phyloP scores from a whole-genome alignment of 1,284 basidiomycete genomes.

The Cutaneotrichosporon cyanovorans region DNA sequence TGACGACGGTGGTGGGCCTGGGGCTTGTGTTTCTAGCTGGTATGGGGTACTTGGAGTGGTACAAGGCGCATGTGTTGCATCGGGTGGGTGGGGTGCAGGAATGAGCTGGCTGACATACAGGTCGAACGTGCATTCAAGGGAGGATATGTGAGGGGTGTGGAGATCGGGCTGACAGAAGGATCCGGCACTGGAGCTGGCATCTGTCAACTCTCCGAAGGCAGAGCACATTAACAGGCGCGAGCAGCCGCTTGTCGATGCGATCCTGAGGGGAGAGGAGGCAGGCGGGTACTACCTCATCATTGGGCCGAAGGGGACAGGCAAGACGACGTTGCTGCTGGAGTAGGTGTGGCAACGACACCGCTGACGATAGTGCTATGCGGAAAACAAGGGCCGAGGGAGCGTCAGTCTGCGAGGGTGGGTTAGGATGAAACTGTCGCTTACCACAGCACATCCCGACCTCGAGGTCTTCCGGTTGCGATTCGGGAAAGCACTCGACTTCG shows the following conservation, averaged over 20 bases:
- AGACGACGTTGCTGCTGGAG: constrained; percentile 73
- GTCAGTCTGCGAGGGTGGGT: constrained; percentile 43
- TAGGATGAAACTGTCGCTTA: neutral
- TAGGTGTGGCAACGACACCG: constrained; percentile 16
- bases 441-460: constrained; percentile 56
- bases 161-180: constrained; percentile 51
- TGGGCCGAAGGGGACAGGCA: constrained; percentile 65
- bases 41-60: constrained; percentile 64
- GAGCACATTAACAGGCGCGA: constrained; percentile 62
- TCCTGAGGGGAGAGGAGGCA: constrained; percentile 62
- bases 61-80: constrained; percentile 68
- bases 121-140: constrained; percentile 42
- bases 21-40: constrained; percentile 48
- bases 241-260: constrained; percentile 65
- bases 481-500: constrained; percentile 58
- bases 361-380: constrained; percentile 53
- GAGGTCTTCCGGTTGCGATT: constrained; percentile 71
- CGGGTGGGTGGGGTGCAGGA: constrained; percentile 52
- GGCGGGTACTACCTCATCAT: constrained; percentile 70
- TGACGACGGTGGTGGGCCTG: constrained; percentile 43
- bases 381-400: constrained; percentile 61
- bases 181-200: constrained; percentile 64
- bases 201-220: constrained; percentile 48
- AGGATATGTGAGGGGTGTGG: constrained; percentile 25
- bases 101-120: constrained; percentile 14